Base-by-base conservation (phyloP, 2,329 filamentous ascomycete species). In the Calonectria montana region DNA sequence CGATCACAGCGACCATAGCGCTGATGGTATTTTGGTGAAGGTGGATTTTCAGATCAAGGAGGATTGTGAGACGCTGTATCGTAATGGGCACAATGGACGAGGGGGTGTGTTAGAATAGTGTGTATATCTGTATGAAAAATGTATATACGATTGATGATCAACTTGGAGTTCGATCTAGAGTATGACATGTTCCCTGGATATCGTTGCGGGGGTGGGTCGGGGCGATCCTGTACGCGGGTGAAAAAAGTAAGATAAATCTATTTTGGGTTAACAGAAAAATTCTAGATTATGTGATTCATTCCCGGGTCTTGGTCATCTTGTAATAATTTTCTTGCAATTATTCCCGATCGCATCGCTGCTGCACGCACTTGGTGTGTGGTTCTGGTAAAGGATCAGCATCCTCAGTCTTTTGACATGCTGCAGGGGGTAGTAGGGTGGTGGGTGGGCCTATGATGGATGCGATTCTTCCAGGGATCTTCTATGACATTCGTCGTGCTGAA, bases 31-130 rank as follows among this genome's bases (percentile, higher is more conserved):
- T 25, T 72, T 83, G 48, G 82, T 84, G 12, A 77, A 81, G 53
- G 78, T 84, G 43, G 82, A 83, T n/a, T 83, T 84, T 66, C 76
- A 80, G n/a, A 69, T 84, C 23, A 79, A 83, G 27, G 81, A 84
- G 21, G 53, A 59, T 16, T 59, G 35, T n/a, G 31, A 31, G 73
- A 76, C 50, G 62, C 8, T 27, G 63, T 65, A 13, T 43, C 12
- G 31, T 3, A 35, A 43, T 21, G 23, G 27, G 8, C 39, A 21
- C 2, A 12, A 18, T 8, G 21, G 23, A 5, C 35, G 62, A 45
- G 43, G 31, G 0, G 35, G 62, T 18, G 57, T 62, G 7, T 55
- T 27, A 31, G 66, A 48, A 50, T 41, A 47, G 12, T 29, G 29
- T 25, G 59, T 15, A 65, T 39, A 59, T 41, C 29, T 27, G 2